These are phyloP conservation scores for Durusdinium trenchii DNA, from an alignment of 73 alveolate species.

Conservation along the genomic window DNA sequence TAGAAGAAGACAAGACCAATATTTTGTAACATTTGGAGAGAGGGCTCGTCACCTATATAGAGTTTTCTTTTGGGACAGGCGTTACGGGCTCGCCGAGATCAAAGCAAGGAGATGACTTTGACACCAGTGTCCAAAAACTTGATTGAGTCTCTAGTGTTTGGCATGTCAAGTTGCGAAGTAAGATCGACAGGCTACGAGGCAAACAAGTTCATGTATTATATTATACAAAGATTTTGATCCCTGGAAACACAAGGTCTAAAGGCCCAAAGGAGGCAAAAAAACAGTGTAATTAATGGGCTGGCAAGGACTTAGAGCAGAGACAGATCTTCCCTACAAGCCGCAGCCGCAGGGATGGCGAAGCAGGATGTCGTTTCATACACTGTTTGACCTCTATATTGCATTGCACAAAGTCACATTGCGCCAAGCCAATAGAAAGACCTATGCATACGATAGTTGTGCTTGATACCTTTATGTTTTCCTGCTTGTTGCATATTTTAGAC, in stretches of 20 bases:
- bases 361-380: neutral
- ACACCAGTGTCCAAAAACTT: neutral
- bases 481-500: no score
- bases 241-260: neutral
- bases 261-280: neutral
- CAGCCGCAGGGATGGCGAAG: neutral
- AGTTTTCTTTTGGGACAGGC: neutral
- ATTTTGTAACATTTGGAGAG: no score
- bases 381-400: no score
- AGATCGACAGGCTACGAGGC: neutral
- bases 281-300: neutral
- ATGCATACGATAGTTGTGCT: no score
- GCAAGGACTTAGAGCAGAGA: conserved; percentile 54
- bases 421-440: no score
- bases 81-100: neutral
- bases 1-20: no score
- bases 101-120: conserved; percentile 2
- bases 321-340: conserved; percentile 39
- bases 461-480: no score
- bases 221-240: neutral
- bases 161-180: neutral
- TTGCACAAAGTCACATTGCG: no score
- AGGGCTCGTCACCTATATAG: no score
- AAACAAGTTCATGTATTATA: neutral
- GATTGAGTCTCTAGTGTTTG: neutral